phyloP scores from a whole-genome alignment of 768 basidiomycete genomes.

The Trametes maxima region DNA sequence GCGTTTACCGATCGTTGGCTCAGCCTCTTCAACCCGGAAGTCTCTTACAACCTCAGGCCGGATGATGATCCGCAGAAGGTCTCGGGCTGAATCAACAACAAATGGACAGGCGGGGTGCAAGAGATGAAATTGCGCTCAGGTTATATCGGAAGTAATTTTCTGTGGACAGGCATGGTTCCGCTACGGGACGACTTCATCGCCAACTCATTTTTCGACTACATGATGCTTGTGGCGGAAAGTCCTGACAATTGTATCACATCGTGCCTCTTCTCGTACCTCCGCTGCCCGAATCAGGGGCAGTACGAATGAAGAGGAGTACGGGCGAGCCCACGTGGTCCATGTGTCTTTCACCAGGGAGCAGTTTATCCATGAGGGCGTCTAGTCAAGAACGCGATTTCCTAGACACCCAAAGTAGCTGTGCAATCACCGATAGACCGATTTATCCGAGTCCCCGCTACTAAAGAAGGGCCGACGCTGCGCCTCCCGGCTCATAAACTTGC shows the following conservation, averaged over 20 bases:
- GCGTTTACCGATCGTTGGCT: not conserved
- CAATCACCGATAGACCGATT: too few species aligned
- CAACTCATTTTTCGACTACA: not conserved
- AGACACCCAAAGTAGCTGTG: too few species aligned
- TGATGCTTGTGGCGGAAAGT: not conserved
- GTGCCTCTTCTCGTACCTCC: not conserved
- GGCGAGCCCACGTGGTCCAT: slow-evolving; percentile 1
- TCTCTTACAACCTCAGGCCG: not conserved
- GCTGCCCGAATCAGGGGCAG: not conserved
- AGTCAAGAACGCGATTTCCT: too few species aligned
- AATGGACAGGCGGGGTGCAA: not conserved
- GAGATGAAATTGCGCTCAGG: not conserved
- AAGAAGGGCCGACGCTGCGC: too few species aligned
- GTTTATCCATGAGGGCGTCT: not conserved
- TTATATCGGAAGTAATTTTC: not conserved
- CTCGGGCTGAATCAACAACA: not conserved
- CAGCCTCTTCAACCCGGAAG: not conserved
- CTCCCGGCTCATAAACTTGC: too few species aligned
- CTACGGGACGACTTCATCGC: not conserved
- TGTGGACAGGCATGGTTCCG: not conserved
- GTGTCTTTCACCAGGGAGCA: not conserved
- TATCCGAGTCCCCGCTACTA: too few species aligned
- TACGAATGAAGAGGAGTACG: not conserved
- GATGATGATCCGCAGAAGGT: not conserved
- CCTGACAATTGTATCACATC: not conserved